These are phyloP conservation scores for Xylaria sp. DNA, from an alignment of 2,329 filamentous ascomycete species.

Conservation along the genomic window DNA sequence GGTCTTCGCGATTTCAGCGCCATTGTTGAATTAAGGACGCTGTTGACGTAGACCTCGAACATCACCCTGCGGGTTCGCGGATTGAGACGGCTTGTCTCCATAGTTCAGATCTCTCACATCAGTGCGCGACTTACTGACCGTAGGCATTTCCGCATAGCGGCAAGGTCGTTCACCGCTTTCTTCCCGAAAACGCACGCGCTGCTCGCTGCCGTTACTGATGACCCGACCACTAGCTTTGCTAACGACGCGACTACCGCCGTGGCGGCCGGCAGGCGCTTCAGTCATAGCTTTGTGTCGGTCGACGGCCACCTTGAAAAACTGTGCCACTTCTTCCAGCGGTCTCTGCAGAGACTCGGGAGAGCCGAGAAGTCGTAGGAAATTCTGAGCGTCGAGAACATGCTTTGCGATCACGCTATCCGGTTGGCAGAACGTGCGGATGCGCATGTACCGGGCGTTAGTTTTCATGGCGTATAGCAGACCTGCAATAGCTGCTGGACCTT, in stretches of 20 bases:
- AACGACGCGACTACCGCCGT: neutral
- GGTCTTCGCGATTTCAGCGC: constrained; percentile 33
- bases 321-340: constrained; percentile 60
- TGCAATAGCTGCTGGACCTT: constrained; percentile 54
- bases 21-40: constrained; percentile 37
- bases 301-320: constrained; percentile 65
- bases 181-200: constrained; percentile 32
- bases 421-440: constrained; percentile 66
- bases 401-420: constrained; percentile 68
- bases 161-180: neutral
- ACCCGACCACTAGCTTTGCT: constrained; percentile 13
- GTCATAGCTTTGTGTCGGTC: constrained; percentile 55
- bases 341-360: constrained; percentile 56
- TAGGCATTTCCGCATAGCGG: neutral
- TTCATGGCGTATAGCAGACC: constrained; percentile 64
- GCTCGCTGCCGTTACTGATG: constrained; percentile 18
- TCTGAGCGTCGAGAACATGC: constrained; percentile 65
- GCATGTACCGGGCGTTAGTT: constrained; percentile 62
- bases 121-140: neutral
- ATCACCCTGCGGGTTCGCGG: constrained; percentile 27
- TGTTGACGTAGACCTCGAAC: constrained; percentile 11
- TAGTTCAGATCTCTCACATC: neutral
- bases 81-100: constrained; percentile 1
- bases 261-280: constrained; percentile 17
- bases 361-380: constrained; percentile 61